Conservation (phyloP, 257 asterid species). For the Solanum corneliomulleri region DNA sequence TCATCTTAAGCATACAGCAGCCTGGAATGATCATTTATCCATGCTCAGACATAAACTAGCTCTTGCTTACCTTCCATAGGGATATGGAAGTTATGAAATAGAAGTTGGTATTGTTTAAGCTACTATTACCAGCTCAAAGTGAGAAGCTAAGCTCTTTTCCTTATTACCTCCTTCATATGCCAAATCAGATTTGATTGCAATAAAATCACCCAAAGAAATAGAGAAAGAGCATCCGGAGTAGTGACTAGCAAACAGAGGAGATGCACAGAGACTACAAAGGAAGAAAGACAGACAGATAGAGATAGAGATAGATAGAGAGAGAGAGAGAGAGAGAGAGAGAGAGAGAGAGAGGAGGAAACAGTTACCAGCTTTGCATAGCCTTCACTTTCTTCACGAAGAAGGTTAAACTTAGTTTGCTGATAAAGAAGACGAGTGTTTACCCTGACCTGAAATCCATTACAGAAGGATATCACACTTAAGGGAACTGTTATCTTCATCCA, state of each 20-base stretch:
- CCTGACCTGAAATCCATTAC: constrained; percentile 61
- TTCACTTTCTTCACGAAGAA: constrained; percentile 98
- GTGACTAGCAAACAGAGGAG: neutral
- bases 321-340: neutral
- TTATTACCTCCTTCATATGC: neutral
- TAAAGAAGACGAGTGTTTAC: constrained; percentile 98
- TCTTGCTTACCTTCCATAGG: neutral
- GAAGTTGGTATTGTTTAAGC: neutral
- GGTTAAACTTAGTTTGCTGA: constrained; percentile 96
- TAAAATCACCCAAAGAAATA: neutral
- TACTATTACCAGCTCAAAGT: neutral
- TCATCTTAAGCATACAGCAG: neutral
- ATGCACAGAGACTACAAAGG: neutral
- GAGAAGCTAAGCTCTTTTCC: neutral
- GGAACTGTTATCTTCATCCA: neutral
- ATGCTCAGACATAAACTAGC: neutral
- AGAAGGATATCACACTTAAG: neutral
- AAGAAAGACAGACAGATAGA: neutral
- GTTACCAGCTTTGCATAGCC: constrained; percentile 98
- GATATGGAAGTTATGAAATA: neutral
- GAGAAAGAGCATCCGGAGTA: neutral
- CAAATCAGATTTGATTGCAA: neutral
- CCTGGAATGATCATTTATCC: neutral
- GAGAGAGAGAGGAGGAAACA: neutral
- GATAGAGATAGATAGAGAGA: neutral